Conservation (phyloP, 495 filamentous ascomycete genomes). For the Annulohypoxylon maeteangense region DNA sequence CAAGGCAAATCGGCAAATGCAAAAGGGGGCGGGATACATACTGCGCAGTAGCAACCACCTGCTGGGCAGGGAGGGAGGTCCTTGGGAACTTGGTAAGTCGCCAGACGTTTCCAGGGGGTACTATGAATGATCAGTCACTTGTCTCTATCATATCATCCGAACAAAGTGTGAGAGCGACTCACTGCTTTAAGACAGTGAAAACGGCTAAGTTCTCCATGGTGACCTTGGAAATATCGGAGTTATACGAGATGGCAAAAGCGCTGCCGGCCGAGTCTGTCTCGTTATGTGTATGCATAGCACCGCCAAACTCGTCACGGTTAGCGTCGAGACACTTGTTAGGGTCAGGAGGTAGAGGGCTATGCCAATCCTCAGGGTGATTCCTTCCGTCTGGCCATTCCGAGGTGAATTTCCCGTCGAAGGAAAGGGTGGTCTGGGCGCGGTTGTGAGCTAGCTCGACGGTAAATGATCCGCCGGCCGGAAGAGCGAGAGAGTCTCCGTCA, state of each 20-base stretch:
- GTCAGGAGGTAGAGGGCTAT: constrained; percentile 48
- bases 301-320: constrained; percentile 32
- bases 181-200: constrained; percentile 60
- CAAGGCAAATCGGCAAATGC: neutral
- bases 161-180: constrained; percentile 7
- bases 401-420: constrained; percentile 54
- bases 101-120: constrained; percentile 62
- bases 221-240: constrained; percentile 57
- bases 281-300: constrained; percentile 59
- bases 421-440: constrained; percentile 60
- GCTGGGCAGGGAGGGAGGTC: constrained; percentile 60
- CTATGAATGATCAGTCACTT: constrained; percentile 31
- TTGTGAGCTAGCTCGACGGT: constrained; percentile 66
- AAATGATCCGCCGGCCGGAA: constrained; percentile 65
- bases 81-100: constrained; percentile 60
- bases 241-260: constrained; percentile 66
- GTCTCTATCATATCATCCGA: neutral
- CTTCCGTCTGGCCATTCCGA: constrained; percentile 61
- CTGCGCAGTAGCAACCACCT: constrained; percentile 64
- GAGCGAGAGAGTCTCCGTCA: constrained; percentile 55
- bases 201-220: constrained; percentile 65
- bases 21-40: neutral
- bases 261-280: constrained; percentile 58
- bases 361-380: constrained; percentile 59
- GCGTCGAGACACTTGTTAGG: constrained; percentile 49